A percentile compares a stretch with the other conserved stretches of the same genome.
phyloP scores from a whole-genome alignment of 208 protist genomes.

The Crithidia brevicula region DNA sequence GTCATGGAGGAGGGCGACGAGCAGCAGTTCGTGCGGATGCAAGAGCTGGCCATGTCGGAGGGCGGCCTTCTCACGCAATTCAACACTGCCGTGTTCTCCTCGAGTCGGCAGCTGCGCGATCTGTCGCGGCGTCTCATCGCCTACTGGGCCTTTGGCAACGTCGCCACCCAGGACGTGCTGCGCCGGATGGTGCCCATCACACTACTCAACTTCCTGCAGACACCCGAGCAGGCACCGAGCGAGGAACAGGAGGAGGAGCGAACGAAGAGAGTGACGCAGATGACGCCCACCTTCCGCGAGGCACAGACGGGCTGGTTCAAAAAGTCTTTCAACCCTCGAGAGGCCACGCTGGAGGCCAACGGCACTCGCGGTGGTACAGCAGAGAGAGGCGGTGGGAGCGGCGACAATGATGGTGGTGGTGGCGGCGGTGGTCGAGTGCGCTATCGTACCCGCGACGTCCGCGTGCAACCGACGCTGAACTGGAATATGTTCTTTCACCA shows the following conservation, averaged over 20 bases:
- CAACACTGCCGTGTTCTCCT: slow-evolving; percentile 77
- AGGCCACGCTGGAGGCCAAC: slow-evolving; percentile 31
- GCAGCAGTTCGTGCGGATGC: slow-evolving; percentile 83
- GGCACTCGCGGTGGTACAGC: not conserved
- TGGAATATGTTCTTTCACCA: slow-evolving; percentile 93
- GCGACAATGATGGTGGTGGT: not conserved
- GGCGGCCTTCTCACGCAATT: slow-evolving; percentile 91
- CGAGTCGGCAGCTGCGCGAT: slow-evolving; percentile 70
- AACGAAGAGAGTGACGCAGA: slow-evolving; percentile 56
- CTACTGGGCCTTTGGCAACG: slow-evolving; percentile 88
- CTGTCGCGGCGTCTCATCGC: slow-evolving; percentile 83
- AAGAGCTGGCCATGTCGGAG: slow-evolving; percentile 80
- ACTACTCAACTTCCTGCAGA: slow-evolving; percentile 87
- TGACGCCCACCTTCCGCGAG: slow-evolving; percentile 64
- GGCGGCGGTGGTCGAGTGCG: slow-evolving; percentile 31
- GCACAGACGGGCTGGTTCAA: slow-evolving; percentile 80
- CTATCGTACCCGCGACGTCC: slow-evolving; percentile 51
- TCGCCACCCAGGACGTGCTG: slow-evolving; percentile 81
- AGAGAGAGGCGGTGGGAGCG: too few species aligned
- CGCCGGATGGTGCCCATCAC: slow-evolving; percentile 88
- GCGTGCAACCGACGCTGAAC: slow-evolving; percentile 79
- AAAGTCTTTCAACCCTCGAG: slow-evolving; percentile 72
- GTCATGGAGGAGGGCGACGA: slow-evolving; percentile 92
- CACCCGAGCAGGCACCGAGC: slow-evolving; percentile 50
- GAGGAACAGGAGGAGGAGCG: slow-evolving; percentile 64